Percentiles rank a stretch among this genome's conserved stretches.
Conservation (phyloP, 1,139 yeast genomes). For the Blastobotrys ciferrii region DNA sequence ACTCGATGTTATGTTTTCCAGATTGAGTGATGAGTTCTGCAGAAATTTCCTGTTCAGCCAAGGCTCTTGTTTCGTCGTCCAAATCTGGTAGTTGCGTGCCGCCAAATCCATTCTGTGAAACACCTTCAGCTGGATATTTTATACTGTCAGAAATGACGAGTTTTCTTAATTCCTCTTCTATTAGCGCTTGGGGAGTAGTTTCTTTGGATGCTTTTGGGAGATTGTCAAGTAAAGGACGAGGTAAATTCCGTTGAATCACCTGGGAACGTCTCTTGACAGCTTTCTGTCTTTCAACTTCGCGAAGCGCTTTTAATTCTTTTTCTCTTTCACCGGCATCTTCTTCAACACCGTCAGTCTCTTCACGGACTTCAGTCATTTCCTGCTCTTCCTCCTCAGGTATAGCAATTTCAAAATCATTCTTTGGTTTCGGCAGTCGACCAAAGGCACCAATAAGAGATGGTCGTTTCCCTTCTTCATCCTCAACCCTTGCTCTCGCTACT, state of each 20-base stretch:
- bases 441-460: not conserved
- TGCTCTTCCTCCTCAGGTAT: slow-evolving; percentile 35
- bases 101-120: slow-evolving; percentile 13
- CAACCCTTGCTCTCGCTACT: slow-evolving; percentile 16
- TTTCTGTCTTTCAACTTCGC: slow-evolving; percentile 23
- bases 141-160: slow-evolving; percentile 51
- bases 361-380: slow-evolving; percentile 16
- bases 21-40: slow-evolving; percentile 25
- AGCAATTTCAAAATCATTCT: slow-evolving; percentile 57
- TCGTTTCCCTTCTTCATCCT: slow-evolving; percentile 21
- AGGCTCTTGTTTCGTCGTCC: slow-evolving; percentile 40
- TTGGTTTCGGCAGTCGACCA: slow-evolving; percentile 49
- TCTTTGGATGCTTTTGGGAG: not conserved
- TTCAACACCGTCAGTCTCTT: slow-evolving; percentile 13
- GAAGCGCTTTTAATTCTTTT: slow-evolving; percentile 26
- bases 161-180: slow-evolving; percentile 41
- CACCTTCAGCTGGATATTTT: slow-evolving; percentile 35
- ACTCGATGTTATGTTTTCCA: not conserved
- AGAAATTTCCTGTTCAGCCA: slow-evolving; percentile 38
- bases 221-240: slow-evolving; percentile 45
- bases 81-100: slow-evolving; percentile 40
- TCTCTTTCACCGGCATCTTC: slow-evolving; percentile 42
- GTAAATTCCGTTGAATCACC: slow-evolving; percentile 50
- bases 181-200: slow-evolving; percentile 13
- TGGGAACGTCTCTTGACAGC: slow-evolving; percentile 45